Conservation (phyloP, 2,329 filamentous ascomycete genomes). For the Fusarium protoensiforme region DNA sequence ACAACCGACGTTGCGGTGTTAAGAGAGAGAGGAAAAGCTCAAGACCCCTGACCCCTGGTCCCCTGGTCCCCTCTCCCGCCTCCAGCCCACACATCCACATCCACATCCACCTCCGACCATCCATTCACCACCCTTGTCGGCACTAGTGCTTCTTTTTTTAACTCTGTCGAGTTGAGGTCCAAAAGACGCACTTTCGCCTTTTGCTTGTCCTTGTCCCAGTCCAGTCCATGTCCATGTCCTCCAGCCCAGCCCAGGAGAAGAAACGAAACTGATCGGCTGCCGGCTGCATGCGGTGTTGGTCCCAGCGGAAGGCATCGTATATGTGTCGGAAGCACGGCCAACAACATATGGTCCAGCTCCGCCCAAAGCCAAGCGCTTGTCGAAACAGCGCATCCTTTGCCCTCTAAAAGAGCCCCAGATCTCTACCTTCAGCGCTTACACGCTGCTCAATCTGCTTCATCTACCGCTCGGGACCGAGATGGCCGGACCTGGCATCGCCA, state of each 20-base stretch:
- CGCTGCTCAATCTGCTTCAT: slow-evolving; percentile 10
- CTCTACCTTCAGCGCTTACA: slow-evolving; percentile 12
- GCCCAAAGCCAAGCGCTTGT: slow-evolving; percentile 28
- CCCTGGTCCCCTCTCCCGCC: slow-evolving; percentile 20
- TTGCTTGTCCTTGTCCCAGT: background rate
- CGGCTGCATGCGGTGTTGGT: slow-evolving; percentile 18
- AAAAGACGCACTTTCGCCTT: background rate
- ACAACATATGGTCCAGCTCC: slow-evolving; percentile 13
- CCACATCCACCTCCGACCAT: slow-evolving; percentile 10
- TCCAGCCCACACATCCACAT: slow-evolving; percentile 16
- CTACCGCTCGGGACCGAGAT: slow-evolving; percentile 16
- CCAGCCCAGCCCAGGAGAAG: background rate
- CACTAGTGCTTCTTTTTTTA: slow-evolving; percentile 33
- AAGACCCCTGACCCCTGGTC: slow-evolving; percentile 29
- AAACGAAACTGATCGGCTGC: background rate
- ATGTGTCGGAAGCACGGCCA: slow-evolving; percentile 1
- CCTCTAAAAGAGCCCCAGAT: slow-evolving; percentile 4
- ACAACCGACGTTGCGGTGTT: slow-evolving; percentile 32
- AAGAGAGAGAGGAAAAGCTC: slow-evolving; percentile 2
- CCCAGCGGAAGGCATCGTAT: background rate
- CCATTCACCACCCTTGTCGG: background rate
- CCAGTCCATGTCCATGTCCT: too few relatives aligned
- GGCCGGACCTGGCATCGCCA: slow-evolving; percentile 4
- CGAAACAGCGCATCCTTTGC: slow-evolving; percentile 21
- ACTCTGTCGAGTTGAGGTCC: background rate